These are phyloP conservation scores for Ogataea paradorogensis DNA, from an alignment of 805 yeast species.

Conservation along the genomic window DNA sequence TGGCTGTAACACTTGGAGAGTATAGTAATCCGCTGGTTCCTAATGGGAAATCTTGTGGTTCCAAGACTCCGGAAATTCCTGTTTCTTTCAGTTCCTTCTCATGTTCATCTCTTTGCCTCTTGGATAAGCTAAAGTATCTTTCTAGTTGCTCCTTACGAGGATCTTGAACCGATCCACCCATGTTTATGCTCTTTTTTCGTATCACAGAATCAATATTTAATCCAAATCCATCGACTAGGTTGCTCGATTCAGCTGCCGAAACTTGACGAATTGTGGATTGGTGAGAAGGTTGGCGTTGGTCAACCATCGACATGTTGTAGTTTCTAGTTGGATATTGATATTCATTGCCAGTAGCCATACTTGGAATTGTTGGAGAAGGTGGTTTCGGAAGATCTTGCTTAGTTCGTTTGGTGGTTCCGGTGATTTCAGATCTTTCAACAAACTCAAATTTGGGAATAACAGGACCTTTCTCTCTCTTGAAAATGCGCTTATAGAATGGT, in stretches of 20 bases:
- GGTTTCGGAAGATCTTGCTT: not conserved
- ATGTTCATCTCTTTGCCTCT: constrained; percentile 6
- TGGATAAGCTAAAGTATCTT: not conserved
- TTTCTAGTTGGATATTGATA: constrained; percentile 3
- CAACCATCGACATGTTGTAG: not conserved
- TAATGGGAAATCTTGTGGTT: constrained; percentile 8
- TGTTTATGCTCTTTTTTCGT: not conserved
- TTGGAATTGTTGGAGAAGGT: not conserved
- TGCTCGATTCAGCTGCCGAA: constrained; percentile 4
- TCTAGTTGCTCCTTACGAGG: constrained; percentile 2
- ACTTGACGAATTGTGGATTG: constrained; percentile 6
- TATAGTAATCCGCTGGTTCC: constrained; percentile 15
- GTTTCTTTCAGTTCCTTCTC: constrained; percentile 19
- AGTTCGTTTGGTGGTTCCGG: not conserved
- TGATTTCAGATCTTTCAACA: not conserved
- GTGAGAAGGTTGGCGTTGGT: not conserved
- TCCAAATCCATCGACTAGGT: constrained; percentile 4
- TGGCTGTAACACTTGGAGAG: constrained; percentile 26
- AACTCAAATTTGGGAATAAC: not conserved
- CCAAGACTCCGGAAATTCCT: constrained; percentile 15
- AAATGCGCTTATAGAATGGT: constrained; percentile 7
- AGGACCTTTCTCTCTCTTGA: not conserved
- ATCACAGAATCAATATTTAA: constrained; percentile 6
- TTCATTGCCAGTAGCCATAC: constrained; percentile 2
- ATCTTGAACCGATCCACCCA: not conserved